These are phyloP conservation scores for Calvatia gigantea DNA, from an alignment of 768 basidiomycete species.

Conservation along the genomic window DNA sequence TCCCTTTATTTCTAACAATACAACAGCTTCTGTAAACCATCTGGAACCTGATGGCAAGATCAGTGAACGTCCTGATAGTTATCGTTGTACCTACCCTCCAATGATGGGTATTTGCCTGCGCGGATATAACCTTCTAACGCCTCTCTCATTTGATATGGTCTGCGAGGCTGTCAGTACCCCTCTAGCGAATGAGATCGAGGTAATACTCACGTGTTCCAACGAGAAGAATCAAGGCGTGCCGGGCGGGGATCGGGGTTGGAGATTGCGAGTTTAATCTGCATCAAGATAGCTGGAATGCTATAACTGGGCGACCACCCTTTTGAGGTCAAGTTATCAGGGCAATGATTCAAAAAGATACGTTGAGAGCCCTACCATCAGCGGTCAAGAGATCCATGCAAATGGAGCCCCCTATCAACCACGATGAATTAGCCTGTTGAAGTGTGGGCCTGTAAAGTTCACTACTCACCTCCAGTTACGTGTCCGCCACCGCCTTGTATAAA, in stretches of 20 bases:
- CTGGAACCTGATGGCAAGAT: constrained; percentile 22
- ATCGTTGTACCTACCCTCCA: constrained; percentile 46
- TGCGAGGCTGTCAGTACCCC: constrained; percentile 17
- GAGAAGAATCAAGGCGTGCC: constrained; percentile 44
- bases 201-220: constrained; percentile 47
- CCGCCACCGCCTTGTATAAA: constrained; percentile 72
- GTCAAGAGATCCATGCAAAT: constrained; percentile 76
- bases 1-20: neutral
- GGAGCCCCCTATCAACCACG: constrained; percentile 47
- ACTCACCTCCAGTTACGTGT: constrained; percentile 56
- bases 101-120: constrained; percentile 59
- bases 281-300: constrained; percentile 47
- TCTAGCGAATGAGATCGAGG: neutral
- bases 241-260: constrained; percentile 64
- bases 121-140: constrained; percentile 62
- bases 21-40: constrained; percentile 12
- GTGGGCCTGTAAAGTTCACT: neutral
- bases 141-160: constrained; percentile 50
- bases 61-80: neutral
- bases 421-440: neutral
- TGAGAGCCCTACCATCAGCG: constrained; percentile 45
- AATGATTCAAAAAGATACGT: neutral
- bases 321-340: neutral
- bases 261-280: constrained; percentile 69
- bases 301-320: constrained; percentile 69